Conservation (phyloP, 371 early-diverging fungal species). For the Mucor velutinosus region DNA sequence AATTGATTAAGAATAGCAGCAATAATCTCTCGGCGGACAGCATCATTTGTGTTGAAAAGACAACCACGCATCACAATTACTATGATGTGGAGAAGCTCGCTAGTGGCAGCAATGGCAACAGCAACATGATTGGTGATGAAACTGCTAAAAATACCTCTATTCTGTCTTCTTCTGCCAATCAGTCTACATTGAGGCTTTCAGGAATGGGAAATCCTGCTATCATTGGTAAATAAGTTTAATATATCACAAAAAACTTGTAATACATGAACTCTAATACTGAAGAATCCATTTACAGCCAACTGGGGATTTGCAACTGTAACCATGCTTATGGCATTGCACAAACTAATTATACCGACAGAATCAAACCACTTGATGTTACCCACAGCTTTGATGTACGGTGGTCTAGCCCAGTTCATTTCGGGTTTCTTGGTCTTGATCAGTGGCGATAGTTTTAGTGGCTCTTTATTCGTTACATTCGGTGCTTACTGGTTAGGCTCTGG, state of each 20-base stretch:
- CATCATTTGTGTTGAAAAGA: slow-evolving; percentile 8
- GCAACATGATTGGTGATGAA: neutral
- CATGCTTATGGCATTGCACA: slow-evolving; percentile 16
- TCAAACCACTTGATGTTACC: slow-evolving; percentile 15
- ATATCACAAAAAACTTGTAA: too few relatives aligned
- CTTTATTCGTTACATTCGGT: slow-evolving; percentile 45
- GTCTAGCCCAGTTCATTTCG: slow-evolving; percentile 33
- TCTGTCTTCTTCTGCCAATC: neutral
- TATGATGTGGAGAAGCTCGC: slow-evolving; percentile 9
- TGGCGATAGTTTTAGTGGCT: slow-evolving; percentile 44
- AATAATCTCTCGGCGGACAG: neutral
- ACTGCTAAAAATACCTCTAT: neutral
- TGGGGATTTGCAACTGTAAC: slow-evolving; percentile 18
- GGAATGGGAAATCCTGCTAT: slow-evolving; percentile 18
- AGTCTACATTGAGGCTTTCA: neutral
- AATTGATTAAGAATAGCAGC: slow-evolving; percentile 2
- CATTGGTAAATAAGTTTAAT: slow-evolving; percentile 9
- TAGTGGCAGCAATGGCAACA: neutral
- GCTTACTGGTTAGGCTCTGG: slow-evolving; percentile 20
- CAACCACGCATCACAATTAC: slow-evolving; percentile 3
- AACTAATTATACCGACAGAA: slow-evolving; percentile 11
- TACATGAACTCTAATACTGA: neutral
- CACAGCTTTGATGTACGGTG: slow-evolving; percentile 16
- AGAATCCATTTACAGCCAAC: neutral
- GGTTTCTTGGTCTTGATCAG: slow-evolving; percentile 40